Conservation (phyloP, 371 early-diverging fungal species). For the Mortierella sp. region DNA sequence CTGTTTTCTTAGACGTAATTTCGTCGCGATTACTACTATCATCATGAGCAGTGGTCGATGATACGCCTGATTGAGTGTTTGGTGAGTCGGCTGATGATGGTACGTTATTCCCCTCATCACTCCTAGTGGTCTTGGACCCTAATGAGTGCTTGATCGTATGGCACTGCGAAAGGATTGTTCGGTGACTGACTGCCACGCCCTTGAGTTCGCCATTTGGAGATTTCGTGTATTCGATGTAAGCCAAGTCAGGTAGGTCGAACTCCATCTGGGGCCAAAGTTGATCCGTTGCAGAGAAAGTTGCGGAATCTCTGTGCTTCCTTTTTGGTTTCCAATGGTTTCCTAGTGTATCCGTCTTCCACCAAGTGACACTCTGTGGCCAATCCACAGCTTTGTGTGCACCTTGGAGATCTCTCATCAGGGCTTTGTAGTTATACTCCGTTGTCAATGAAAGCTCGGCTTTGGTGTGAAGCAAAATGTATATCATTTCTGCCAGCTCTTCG, state of each 20-base stretch:
- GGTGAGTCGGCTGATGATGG: neutral
- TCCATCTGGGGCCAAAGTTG: neutral
- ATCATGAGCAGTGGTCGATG: no score
- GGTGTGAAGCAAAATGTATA: conserved; percentile 72
- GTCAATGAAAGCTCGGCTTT: conserved; percentile 73
- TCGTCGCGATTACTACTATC: neutral
- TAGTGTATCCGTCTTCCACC: conserved; percentile 81
- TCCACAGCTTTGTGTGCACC: conserved; percentile 55
- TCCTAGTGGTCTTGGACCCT: neutral
- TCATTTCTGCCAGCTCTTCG: conserved; percentile 81
- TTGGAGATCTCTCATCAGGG: conserved; percentile 67
- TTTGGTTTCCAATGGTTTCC: conserved; percentile 57
- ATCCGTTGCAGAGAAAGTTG: neutral
- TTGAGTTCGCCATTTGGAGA: conserved; percentile 83
- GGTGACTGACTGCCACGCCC: conserved; percentile 82
- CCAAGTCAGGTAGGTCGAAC: conserved; percentile 62
- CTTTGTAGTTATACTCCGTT: conserved; percentile 77
- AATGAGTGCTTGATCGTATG: conserved; percentile 35
- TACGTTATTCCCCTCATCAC: neutral
- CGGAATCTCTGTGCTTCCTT: neutral
- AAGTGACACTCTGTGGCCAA: conserved; percentile 68
- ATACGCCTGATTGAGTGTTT: no score
- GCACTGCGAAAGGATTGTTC: conserved; percentile 78
- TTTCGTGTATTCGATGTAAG: conserved; percentile 87
- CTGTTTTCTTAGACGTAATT: neutral